Percentiles rank a stretch among this genome's conserved stretches.
Evolutionary conservation across 257 asterid genomes (phyloP).

Genomic region (Mitragyna speciosa): DNA sequence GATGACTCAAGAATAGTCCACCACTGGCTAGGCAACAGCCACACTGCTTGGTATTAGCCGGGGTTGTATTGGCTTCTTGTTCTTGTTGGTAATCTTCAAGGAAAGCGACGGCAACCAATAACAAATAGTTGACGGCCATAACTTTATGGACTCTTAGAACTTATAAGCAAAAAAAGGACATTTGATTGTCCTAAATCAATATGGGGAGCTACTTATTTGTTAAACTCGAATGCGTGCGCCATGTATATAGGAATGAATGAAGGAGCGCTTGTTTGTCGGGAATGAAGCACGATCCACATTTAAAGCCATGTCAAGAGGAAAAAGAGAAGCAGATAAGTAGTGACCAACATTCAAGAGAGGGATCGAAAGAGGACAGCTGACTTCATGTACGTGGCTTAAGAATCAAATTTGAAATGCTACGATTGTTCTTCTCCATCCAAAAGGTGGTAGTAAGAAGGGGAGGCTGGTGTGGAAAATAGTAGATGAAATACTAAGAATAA

Average conservation of each 20-base stretch:
- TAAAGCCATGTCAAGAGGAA: conserved; percentile 10
- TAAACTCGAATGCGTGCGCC: neutral
- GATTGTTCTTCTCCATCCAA: neutral
- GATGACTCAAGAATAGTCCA: neutral
- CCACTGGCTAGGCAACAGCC: neutral
- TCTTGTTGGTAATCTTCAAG: neutral
- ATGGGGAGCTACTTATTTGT: neutral
- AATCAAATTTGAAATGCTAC: neutral
- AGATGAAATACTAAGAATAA: neutral
- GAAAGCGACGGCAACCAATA: neutral
- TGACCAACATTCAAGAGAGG: neutral
- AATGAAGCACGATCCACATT: conserved; percentile 1
- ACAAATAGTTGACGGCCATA: neutral
- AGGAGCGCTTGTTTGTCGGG: neutral
- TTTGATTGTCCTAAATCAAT: neutral
- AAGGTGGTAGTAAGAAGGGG: neutral
- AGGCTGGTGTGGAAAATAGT: too few relatives aligned
- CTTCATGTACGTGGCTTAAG: neutral
- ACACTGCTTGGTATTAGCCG: neutral
- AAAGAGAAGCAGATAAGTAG: neutral
- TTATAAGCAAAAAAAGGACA: neutral
- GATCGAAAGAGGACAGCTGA: neutral
- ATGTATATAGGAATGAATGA: neutral
- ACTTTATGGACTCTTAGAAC: neutral
- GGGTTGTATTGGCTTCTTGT: neutral